Evolutionary conservation across 2,329 filamentous ascomycete species (phyloP).

Genomic region (Cephalotrichum gorgonifer): DNA sequence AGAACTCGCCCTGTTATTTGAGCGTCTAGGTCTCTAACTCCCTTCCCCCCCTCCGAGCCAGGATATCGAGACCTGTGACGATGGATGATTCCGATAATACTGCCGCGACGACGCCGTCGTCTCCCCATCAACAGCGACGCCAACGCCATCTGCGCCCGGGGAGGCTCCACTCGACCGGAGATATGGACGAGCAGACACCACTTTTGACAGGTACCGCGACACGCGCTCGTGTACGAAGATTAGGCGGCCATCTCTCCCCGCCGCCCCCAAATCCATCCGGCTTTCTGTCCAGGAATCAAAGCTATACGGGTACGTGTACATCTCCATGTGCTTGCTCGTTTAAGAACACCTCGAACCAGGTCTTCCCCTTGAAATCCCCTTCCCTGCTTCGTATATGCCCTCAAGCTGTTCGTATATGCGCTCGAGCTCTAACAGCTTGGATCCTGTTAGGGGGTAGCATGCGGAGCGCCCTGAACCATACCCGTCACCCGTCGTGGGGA

Average conservation of each 20-base stretch:
- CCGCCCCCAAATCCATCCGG: background rate
- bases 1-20: background rate
- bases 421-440: background rate
- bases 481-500: constrained; percentile 47
- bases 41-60: background rate
- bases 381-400: too few relatives aligned
- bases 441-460: constrained; percentile 21
- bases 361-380: background rate
- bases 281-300: constrained; percentile 26
- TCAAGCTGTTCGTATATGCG: background rate
- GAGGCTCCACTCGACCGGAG: background rate
- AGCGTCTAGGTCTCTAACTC: background rate
- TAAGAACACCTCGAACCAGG: too few relatives aligned
- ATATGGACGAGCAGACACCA: constrained; percentile 1
- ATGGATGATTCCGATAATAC: constrained; percentile 1
- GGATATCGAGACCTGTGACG: background rate
- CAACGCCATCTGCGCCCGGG: background rate
- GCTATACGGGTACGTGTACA: constrained; percentile 26
- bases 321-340: too few relatives aligned
- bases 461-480: constrained; percentile 37
- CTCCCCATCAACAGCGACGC: background rate
- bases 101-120: background rate
- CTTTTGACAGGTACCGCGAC: constrained; percentile 1
- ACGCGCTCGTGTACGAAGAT: constrained; percentile 11
- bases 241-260: constrained; percentile 10